Evolutionary conservation across 345 rosid genomes (phyloP).

Genomic region (Syzygium oleosum): DNA sequence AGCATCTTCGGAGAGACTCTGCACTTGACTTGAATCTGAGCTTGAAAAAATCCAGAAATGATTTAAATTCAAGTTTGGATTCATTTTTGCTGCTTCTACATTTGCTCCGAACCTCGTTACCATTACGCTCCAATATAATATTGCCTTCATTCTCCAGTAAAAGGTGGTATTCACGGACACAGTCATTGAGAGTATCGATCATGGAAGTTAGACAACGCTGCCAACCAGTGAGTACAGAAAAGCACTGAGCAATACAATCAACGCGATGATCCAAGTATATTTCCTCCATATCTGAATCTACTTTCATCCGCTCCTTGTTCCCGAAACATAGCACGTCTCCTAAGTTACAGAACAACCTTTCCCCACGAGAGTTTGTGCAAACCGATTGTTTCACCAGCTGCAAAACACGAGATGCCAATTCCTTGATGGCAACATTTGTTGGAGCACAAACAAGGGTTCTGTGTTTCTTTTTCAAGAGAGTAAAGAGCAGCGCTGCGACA

Average conservation of each 20-base stretch:
- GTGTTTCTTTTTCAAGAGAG: slow-evolving; percentile 4
- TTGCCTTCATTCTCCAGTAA: neutral
- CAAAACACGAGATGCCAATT: slow-evolving; percentile 12
- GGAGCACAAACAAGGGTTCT: slow-evolving; percentile 17
- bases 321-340: slow-evolving; percentile 19
- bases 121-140: neutral
- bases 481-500: neutral
- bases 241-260: slow-evolving; percentile 5
- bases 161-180: neutral
- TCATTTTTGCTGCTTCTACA: neutral
- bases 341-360: neutral
- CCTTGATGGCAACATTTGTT: slow-evolving; percentile 9
- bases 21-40: neutral
- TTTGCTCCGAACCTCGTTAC: neutral
- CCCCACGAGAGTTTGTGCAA: neutral
- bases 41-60: neutral
- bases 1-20: neutral
- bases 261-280: slow-evolving; percentile 13
- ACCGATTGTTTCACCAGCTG: slow-evolving; percentile 2
- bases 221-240: slow-evolving; percentile 11
- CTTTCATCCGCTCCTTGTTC: neutral
- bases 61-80: too few species aligned
- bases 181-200: slow-evolving; percentile 1
- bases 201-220: neutral
- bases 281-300: neutral